phyloP scores from a whole-genome alignment of 306 rosid genomes.

The Sicyos baderoa region DNA sequence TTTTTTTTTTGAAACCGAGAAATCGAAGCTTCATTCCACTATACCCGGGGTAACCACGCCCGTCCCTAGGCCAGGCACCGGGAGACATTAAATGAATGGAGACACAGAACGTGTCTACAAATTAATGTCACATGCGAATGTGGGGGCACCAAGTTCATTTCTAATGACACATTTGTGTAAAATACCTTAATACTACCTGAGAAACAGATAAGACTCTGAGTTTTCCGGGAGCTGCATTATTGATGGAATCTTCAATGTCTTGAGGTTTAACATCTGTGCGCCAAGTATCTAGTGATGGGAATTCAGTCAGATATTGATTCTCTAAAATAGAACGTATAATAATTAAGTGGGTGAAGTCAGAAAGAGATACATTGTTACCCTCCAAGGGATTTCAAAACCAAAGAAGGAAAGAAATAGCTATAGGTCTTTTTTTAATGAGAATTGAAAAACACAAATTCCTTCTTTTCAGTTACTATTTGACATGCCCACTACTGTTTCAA shows the following conservation, averaged over 20 bases:
- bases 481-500: not conserved
- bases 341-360: slow-evolving; percentile 6
- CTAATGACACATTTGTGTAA: slow-evolving; percentile 8
- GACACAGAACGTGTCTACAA: too few species aligned
- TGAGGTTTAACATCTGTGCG: slow-evolving; percentile 56
- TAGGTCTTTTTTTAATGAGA: not conserved
- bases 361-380: not conserved
- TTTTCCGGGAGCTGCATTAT: slow-evolving; percentile 60
- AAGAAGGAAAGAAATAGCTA: not conserved
- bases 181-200: slow-evolving; percentile 43
- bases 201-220: slow-evolving; percentile 57
- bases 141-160: not conserved
- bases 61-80: too few species aligned
- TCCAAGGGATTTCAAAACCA: not conserved
- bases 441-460: not conserved
- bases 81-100: too few species aligned
- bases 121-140: too few species aligned
- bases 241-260: slow-evolving; percentile 69
- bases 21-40: too few species aligned
- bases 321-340: not conserved
- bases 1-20: too few species aligned
- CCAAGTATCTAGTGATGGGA: slow-evolving; percentile 60
- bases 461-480: not conserved
- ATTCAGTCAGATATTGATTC: slow-evolving; percentile 2
- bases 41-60: too few species aligned